Evolutionary conservation across 179 eudicot genomes (phyloP).

Genomic region (Beta corolliflora): DNA sequence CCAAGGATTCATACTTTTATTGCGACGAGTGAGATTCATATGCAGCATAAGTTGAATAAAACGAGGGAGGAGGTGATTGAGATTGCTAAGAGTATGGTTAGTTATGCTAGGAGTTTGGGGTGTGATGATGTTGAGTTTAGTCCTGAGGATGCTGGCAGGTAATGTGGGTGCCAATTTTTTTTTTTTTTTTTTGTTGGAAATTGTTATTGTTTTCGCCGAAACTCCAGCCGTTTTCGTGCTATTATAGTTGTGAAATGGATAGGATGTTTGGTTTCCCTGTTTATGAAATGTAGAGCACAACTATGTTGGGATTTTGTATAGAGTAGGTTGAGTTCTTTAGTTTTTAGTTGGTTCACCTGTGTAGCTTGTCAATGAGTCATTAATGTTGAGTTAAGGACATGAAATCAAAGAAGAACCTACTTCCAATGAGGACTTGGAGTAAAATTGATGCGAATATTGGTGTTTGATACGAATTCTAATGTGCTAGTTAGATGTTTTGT

Average conservation of each 20-base stretch:
- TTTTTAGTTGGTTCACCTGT: not conserved
- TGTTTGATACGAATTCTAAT: not conserved
- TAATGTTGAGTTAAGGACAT: not conserved
- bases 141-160: conserved; percentile 99
- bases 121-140: conserved; percentile 92
- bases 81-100: conserved; percentile 78
- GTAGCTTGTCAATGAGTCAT: not conserved
- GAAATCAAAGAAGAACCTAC: not conserved
- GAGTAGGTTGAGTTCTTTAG: not conserved
- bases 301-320: not conserved
- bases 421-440: not conserved
- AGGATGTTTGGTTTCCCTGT: too few species aligned
- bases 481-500: not conserved
- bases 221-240: too few species aligned
- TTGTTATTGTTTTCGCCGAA: too few species aligned
- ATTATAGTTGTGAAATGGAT: too few species aligned
- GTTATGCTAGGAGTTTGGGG: conserved; percentile 87
- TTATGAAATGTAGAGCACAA: too few species aligned
- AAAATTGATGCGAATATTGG: not conserved
- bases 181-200: too few species aligned
- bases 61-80: conserved; percentile 70
- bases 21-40: conserved; percentile 91
- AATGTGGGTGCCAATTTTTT: not conserved
- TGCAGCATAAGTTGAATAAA: conserved; percentile 85
- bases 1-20: conserved; percentile 91